Conservation (phyloP, 441 rosid genomes). For the Dalechampia spathulata region DNA sequence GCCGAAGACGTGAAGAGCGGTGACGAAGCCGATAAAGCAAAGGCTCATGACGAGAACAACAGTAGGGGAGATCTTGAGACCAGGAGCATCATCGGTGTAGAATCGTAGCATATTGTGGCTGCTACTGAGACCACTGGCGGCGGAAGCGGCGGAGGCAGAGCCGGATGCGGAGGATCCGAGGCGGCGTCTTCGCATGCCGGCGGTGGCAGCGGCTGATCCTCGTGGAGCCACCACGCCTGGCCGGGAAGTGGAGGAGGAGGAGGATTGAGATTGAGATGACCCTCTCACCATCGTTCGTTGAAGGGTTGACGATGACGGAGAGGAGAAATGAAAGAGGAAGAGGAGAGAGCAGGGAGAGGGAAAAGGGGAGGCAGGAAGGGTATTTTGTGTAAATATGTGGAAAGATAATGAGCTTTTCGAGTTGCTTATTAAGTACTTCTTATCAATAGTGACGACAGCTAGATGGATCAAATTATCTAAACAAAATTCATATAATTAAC, state of each 20-base stretch:
- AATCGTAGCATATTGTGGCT: slow-evolving; percentile 73
- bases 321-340: background rate
- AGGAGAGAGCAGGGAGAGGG: background rate
- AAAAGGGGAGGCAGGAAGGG: background rate
- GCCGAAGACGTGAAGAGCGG: slow-evolving; percentile 82
- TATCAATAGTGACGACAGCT: no score
- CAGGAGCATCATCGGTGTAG: slow-evolving; percentile 89
- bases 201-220: slow-evolving; percentile 76
- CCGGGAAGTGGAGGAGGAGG: slow-evolving; percentile 47
- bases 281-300: slow-evolving; percentile 58
- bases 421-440: no score
- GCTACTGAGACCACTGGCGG: slow-evolving; percentile 21
- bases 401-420: no score
- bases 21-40: slow-evolving; percentile 88
- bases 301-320: background rate
- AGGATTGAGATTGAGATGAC: slow-evolving; percentile 58
- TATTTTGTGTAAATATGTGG: no score
- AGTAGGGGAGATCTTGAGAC: slow-evolving; percentile 83
- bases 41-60: slow-evolving; percentile 88
- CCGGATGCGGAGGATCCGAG: slow-evolving; percentile 32
- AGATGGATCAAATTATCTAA: no score
- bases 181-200: slow-evolving; percentile 73
- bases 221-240: slow-evolving; percentile 70
- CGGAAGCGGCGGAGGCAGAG: slow-evolving; percentile 11
- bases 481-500: no score